phyloP scores from a whole-genome alignment of 1,139 yeast genomes.

The Candida tetrigidarum region DNA sequence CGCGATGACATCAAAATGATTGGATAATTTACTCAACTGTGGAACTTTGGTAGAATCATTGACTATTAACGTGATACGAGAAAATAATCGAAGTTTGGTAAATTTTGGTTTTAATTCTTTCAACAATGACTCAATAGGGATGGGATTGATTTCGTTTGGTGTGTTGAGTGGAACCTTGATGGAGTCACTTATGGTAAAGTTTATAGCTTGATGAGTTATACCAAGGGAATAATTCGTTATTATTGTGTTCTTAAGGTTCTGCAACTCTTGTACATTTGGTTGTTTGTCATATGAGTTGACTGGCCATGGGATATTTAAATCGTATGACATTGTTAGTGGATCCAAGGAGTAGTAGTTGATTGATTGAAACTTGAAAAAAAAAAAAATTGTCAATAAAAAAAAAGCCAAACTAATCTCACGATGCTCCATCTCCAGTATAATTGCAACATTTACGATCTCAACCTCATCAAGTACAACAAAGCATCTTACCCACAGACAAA shows the following conservation, averaged over 20 bases:
- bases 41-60: slow-evolving; percentile 83
- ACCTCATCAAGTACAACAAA: too few relatives aligned
- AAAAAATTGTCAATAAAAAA: neutral
- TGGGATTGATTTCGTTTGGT: slow-evolving; percentile 40
- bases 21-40: slow-evolving; percentile 62
- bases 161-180: slow-evolving; percentile 57
- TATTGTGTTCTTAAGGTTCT: slow-evolving; percentile 50
- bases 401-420: too few relatives aligned
- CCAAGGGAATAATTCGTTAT: slow-evolving; percentile 66
- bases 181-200: slow-evolving; percentile 60
- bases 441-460: too few relatives aligned
- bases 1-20: slow-evolving; percentile 77
- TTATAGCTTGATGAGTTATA: slow-evolving; percentile 74
- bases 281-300: slow-evolving; percentile 46
- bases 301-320: slow-evolving; percentile 88
- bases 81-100: slow-evolving; percentile 52
- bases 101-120: slow-evolving; percentile 37
- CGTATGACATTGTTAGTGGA: slow-evolving; percentile 44
- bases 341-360: too few relatives aligned
- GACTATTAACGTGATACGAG: slow-evolving; percentile 74
- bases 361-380: too few relatives aligned
- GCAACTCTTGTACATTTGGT: slow-evolving; percentile 46
- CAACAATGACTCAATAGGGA: slow-evolving; percentile 30
- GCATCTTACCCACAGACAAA: too few relatives aligned
- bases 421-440: too few relatives aligned